Conservation (phyloP, 176 grass and related monocot species). For the Carex parvula region DNA sequence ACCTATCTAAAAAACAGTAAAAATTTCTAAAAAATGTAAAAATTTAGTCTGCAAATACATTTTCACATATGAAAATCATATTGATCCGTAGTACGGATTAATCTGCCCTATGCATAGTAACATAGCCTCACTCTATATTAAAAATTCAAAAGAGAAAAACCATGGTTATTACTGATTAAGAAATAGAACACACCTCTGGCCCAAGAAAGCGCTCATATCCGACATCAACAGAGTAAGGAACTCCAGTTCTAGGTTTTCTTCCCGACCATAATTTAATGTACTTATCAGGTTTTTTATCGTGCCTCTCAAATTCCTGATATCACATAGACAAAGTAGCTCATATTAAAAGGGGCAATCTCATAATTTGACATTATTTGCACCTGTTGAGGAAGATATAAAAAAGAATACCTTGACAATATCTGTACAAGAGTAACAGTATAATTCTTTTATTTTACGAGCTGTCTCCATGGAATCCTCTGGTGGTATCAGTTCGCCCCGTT, state of each 20-base stretch:
- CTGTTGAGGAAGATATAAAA: background rate
- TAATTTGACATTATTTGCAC: constrained; percentile 6
- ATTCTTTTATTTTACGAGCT: constrained; percentile 88
- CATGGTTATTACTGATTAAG: constrained; percentile 4
- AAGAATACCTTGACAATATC: constrained; percentile 89
- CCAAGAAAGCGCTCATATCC: constrained; percentile 99
- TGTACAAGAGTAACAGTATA: constrained; percentile 85
- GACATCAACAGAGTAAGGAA: constrained; percentile 85
- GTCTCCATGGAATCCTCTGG: constrained; percentile 82
- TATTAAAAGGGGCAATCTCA: constrained; percentile 8
- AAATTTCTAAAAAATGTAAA: too few relatives aligned
- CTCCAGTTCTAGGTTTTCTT: constrained; percentile 80
- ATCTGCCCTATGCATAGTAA: too few relatives aligned
- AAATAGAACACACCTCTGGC: constrained; percentile 71
- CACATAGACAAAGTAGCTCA: constrained; percentile 13
- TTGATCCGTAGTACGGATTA: too few relatives aligned
- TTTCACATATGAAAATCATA: too few relatives aligned
- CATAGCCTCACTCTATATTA: background rate
- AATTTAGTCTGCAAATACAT: too few relatives aligned
- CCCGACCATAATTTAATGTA: constrained; percentile 84
- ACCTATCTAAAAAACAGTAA: too few relatives aligned
- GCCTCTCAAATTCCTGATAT: constrained; percentile 82
- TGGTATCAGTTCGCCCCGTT: constrained; percentile 96
- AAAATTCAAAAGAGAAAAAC: background rate
- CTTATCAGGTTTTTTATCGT: constrained; percentile 86